Percentiles rank a stretch among this genome's conserved stretches.
Conservation (phyloP, 768 basidiomycete genomes). For the Phanerochaete carnosa region DNA sequence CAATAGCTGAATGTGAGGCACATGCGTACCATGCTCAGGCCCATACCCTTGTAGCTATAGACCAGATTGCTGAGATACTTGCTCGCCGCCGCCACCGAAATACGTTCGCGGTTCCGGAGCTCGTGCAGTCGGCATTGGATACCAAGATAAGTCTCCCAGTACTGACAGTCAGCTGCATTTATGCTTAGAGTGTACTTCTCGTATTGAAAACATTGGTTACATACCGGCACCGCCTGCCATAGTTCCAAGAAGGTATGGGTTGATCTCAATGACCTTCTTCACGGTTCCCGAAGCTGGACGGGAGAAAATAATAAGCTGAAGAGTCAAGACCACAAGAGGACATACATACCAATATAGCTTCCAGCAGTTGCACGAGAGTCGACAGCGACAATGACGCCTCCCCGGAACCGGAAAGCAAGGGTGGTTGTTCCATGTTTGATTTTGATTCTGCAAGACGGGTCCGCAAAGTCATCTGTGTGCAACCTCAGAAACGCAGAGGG, state of each 20-base stretch:
- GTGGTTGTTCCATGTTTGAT: conserved; percentile 99
- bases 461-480: conserved; percentile 94
- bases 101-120: conserved; percentile 92
- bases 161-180: conserved; percentile 83
- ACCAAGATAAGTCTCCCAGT: conserved; percentile 99
- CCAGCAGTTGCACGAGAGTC: conserved; percentile 97
- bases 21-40: conserved; percentile 87
- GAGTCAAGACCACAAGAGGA: neutral
- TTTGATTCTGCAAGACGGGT: conserved; percentile 94
- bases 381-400: conserved; percentile 99
- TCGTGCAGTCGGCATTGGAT: conserved; percentile 97
- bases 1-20: neutral
- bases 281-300: conserved; percentile 94
- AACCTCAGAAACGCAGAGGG: conserved; percentile 87
- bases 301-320: neutral
- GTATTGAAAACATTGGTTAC: neutral
- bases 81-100: conserved; percentile 98
- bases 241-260: conserved; percentile 96
- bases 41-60: conserved; percentile 99
- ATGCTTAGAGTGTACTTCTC: neutral
- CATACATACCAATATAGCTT: conserved; percentile 82
- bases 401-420: conserved; percentile 92
- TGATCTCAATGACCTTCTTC: conserved; percentile 99
- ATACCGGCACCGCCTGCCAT: conserved; percentile 99
- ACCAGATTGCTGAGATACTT: conserved; percentile 98